phyloP scores from a whole-genome alignment of 352 stramenopile genomes.

The Pythium oligandrum region DNA sequence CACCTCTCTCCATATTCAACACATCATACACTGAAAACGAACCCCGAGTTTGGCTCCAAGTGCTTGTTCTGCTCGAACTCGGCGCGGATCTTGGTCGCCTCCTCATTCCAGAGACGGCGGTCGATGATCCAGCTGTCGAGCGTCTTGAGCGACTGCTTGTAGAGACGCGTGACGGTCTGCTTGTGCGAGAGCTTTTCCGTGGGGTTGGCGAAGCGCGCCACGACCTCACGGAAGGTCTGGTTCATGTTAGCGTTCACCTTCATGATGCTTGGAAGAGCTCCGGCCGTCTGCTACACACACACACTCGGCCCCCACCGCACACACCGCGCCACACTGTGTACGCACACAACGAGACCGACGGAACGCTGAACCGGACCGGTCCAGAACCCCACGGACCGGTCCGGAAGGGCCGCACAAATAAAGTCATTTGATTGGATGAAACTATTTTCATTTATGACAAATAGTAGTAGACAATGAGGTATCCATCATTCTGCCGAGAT shows the following conservation, averaged over 20 bases:
- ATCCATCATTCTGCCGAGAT: no score
- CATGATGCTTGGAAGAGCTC: conserved; percentile 24
- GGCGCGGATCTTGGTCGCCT: conserved; percentile 89
- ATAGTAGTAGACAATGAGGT: no score
- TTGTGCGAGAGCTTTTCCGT: conserved; percentile 78
- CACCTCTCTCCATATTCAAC: background rate
- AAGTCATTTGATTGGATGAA: no score
- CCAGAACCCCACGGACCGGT: no score
- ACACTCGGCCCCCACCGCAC: background rate
- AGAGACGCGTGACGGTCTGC: conserved; percentile 89
- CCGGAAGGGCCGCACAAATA: no score
- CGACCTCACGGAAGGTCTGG: conserved; percentile 80
- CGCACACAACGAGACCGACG: no score
- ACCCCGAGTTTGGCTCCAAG: conserved; percentile 60
- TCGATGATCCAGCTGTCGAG: conserved; percentile 94
- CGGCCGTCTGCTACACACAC: background rate
- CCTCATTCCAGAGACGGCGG: conserved; percentile 94
- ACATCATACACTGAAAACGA: conserved; percentile 1
- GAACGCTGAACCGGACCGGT: no score
- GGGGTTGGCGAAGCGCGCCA: conserved; percentile 55
- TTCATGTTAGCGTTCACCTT: conserved; percentile 86
- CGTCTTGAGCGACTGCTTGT: conserved; percentile 93
- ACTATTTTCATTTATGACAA: no score
- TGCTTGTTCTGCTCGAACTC: conserved; percentile 88
- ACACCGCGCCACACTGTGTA: background rate